Base-by-base conservation (phyloP, 768 basidiomycete genomes). In the Psilocybe azurescens region DNA sequence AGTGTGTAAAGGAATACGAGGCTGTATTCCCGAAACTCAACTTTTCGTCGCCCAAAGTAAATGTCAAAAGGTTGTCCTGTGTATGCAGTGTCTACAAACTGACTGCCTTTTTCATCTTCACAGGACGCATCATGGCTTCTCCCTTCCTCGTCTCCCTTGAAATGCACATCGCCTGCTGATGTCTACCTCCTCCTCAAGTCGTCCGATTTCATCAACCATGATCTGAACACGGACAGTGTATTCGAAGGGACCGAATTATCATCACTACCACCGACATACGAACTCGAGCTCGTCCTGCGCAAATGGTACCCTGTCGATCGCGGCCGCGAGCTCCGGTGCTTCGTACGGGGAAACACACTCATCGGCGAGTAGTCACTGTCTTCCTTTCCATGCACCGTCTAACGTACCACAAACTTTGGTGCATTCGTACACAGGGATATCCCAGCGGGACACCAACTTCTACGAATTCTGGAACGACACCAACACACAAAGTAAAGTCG, bases 21-120 rank as follows among this genome's bases (percentile, higher is more conserved):
- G 90, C 89, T 5, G 89, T 97, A 30, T 99, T 99, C 72, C 95
- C 96, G 0, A 99, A 99, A 76, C 86, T 99, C 58, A 98, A 97
- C 70, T 97, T 96, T 77, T 93, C 95, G 5, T 89, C 93, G n/a
- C 96, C 96, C 13, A 91, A 89, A 79, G 95, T 91, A 61, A 20
- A 61, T 11, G 18, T 18, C 30, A 6, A 20, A 14, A 11, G 7
- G 13, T 29, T 10, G 47, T 47, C 36, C 39, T 24, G 24, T 24
- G 24, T 24, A 24, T 24, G 24, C 24, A 24, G 24, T 24, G 24
- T 24, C 24, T 30, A 53, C 5, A 46, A 56, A 46, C 33, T 33
- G 16, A 1, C 5, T 32, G 5, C 33, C 4, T 14, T n/a, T 14
- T 18, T 33, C 30, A 10, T 9, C 5, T 29, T 36, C 33, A 38